Base-by-base conservation (phyloP, 106 monocot genomes). In the Allium cepa region DNA sequence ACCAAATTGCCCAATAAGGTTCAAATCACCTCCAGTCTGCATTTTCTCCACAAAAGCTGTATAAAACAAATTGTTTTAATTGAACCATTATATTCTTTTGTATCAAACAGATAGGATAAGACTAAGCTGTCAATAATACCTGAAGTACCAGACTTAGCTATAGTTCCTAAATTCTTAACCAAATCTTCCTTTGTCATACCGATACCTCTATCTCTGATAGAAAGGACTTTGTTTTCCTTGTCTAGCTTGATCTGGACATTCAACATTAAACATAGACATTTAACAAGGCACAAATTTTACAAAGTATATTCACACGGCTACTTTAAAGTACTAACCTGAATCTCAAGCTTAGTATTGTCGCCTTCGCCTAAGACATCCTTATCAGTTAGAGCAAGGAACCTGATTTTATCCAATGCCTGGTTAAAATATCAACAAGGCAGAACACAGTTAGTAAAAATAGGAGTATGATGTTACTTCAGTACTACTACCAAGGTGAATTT, bases 151-250 rank as follows among this genome's bases (percentile, higher is more conserved):
- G 97, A 99, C 57, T 93, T 99, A 9, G 97, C 97, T 13, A 99
- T 99, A 62, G 97, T 99, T 60, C 97, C 97, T 71, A 99, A 81
- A 67, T 99, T 93, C 73, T 99, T 99, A 62, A 99, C 83, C 47
- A 99, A 67, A 22, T 99, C 97, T 57, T 99, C 97, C 77, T 99
- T 99, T 11, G 97, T 99, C 97, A 99, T 99, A 53, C 97, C 97
- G 60, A 99, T 90, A 79, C 97, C 97, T 49, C 97, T 70, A 65
- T 99, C 97, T 28, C 93, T 78, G 57, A 99, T 90, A 5, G 90
- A 87, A 58, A 99, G 75, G 45, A 87, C 72, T 82, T 83, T 93
- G 14, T 93, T 93, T 75, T 90, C 93, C 71, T 99, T 93, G 59
- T 99, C 97, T 63, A 99, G 64, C 75, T 93, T 99, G 67, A 99